phyloP scores from a whole-genome alignment of 345 rosid genomes.

The Pugionium cornutum region DNA sequence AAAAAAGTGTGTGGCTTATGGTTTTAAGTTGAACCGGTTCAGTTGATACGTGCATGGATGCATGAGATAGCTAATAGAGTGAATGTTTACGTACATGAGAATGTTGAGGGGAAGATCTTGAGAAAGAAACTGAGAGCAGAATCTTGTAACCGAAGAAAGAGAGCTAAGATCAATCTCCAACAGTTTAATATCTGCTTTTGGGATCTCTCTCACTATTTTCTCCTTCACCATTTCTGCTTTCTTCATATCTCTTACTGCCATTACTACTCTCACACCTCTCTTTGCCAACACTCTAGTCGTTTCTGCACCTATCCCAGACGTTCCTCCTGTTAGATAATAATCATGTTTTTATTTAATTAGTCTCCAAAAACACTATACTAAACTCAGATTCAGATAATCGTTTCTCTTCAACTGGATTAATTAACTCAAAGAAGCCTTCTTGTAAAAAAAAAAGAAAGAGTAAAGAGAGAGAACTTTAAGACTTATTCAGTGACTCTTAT shows the following conservation, averaged over 20 bases:
- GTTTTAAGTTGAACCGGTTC: no score
- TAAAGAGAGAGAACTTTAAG: constrained; percentile 27
- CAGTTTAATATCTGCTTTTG: constrained; percentile 56
- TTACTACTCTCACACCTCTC: constrained; percentile 76
- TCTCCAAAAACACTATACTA: background rate
- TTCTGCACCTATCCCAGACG: constrained; percentile 93
- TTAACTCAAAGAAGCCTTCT: constrained; percentile 10
- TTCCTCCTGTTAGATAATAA: constrained; percentile 57
- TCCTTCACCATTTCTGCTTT: constrained; percentile 65
- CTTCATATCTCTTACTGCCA: constrained; percentile 82
- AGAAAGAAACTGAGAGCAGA: constrained; percentile 63
- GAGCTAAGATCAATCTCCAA: constrained; percentile 83
- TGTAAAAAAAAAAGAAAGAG: constrained; percentile 14
- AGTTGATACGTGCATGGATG: constrained; percentile 17
- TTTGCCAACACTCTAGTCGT: constrained; percentile 82
- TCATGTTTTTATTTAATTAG: no score
- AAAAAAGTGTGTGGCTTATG: no score
- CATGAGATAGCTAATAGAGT: constrained; percentile 7
- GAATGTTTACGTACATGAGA: constrained; percentile 65
- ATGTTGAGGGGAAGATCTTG: constrained; percentile 76
- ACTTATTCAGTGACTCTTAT: constrained; percentile 22
- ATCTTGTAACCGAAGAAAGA: constrained; percentile 70
- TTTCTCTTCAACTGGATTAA: background rate
- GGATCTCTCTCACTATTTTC: constrained; percentile 56
- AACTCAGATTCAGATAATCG: background rate